Conservation (phyloP, 768 basidiomycete genomes). For the Boletus vinaceobasis region DNA sequence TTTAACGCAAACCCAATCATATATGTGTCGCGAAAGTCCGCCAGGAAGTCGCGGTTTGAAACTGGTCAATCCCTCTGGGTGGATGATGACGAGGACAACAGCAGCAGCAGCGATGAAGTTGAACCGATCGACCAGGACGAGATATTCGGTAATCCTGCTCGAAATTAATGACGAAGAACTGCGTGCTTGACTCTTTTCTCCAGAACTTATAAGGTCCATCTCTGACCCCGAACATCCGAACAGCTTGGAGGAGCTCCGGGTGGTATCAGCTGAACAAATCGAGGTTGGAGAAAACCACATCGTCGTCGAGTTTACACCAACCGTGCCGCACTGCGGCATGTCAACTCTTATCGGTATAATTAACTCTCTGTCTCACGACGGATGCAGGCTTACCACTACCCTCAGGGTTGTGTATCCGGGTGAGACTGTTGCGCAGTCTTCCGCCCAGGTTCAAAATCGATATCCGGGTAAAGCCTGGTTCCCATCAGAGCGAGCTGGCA, state of each 20-base stretch:
- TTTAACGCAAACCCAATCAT: conserved; percentile 93
- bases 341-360: conserved; percentile 85
- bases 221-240: conserved; percentile 95
- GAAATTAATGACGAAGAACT: neutral
- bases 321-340: conserved; percentile 97
- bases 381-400: neutral
- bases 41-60: conserved; percentile 40
- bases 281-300: conserved; percentile 60
- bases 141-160: conserved; percentile 67
- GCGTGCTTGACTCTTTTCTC: neutral
- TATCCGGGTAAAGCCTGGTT: conserved; percentile 88
- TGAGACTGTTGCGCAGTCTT: conserved; percentile 82
- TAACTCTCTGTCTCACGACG: neutral
- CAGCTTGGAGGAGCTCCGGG: conserved; percentile 90
- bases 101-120: conserved; percentile 37
- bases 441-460: conserved; percentile 94
- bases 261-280: conserved; percentile 90
- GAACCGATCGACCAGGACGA: conserved; percentile 87
- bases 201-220: conserved; percentile 89
- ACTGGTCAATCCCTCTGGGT: conserved; percentile 60
- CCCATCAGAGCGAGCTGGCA: conserved; percentile 91
- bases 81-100: conserved; percentile 37
- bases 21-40: conserved; percentile 50
- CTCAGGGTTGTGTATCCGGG: conserved; percentile 86
- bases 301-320: conserved; percentile 92